Evolutionary conservation across 208 protist species (phyloP).

Genomic region (Trypanosoma caninum): DNA sequence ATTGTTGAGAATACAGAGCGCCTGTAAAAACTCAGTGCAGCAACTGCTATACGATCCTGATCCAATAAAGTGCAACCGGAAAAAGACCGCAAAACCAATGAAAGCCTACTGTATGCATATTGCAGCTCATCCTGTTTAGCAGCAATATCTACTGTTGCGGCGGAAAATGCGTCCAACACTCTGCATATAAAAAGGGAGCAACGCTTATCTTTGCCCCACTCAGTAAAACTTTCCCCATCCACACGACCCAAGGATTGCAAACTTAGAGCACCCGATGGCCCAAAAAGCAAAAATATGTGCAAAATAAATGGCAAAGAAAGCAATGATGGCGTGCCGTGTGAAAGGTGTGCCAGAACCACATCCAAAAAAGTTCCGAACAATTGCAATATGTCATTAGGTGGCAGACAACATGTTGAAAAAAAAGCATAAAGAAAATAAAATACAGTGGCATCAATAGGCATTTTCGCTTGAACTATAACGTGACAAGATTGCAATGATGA

Average conservation of each 20-base stretch:
- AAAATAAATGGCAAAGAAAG: conserved; percentile 7
- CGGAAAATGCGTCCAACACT: conserved; percentile 27
- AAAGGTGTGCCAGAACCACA: background rate
- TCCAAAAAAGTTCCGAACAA: conserved; percentile 2
- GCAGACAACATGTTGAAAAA: background rate
- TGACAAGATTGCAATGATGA: background rate
- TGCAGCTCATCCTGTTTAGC: conserved; percentile 18
- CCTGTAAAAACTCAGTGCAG: conserved; percentile 28
- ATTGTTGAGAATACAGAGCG: conserved; percentile 34
- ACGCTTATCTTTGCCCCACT: conserved; percentile 22
- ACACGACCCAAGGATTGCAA: background rate
- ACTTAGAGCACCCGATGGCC: background rate
- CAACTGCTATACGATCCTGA: conserved; percentile 33
- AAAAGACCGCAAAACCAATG: conserved; percentile 18
- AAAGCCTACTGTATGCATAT: conserved; percentile 23
- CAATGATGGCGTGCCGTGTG: background rate
- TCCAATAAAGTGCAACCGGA: conserved; percentile 1
- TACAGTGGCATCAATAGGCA: conserved; percentile 17
- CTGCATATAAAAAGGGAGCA: conserved; percentile 33
- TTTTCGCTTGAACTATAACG: background rate
- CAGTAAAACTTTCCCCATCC: background rate
- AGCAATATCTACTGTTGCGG: conserved; percentile 19
- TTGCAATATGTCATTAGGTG: background rate
- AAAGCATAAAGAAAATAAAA: conserved; percentile 19
- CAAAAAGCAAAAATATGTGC: conserved; percentile 1